Base-by-base conservation (phyloP, 805 yeast genomes). In the Wickerhamomyces sydowiorum region DNA sequence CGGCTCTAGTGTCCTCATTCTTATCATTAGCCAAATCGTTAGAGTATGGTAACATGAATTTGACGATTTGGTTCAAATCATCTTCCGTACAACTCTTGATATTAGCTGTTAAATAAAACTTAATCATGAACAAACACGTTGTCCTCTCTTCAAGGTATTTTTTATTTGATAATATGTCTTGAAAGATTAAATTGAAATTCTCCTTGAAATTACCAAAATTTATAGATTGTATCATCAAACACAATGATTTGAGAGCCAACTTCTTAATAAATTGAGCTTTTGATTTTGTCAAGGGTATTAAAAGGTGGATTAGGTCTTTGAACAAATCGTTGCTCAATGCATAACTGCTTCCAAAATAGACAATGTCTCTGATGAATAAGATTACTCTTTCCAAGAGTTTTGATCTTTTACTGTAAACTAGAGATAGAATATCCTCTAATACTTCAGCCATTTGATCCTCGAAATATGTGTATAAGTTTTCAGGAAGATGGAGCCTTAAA, bases 191-290 rank as follows among this genome's bases (percentile, higher is more conserved):
- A 5, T 47, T 54, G 44, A 57, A 56, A 19, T 43, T 42, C 7
- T 21, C 17, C 3, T 49, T 38, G 25, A 57, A 52, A 31, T 51
- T 49, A 10, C 25, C 37, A 3, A 48, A 31, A 1, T 52, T 43
- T 7, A 57, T 39, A 4, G 59, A 42, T 28, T 49, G 52, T 9
- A 50, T 37, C 53, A 57, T 57, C 19, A 54, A 37, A 22, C 61
- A 54, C 15, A 56, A 41, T 4, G 60, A 52, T 33, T 56, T 56
- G 5, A 31, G 30, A 2, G 54, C 36, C 27, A 52, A 30, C 6
- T 40, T 46, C 12, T 39, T 34, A 1, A 52, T 46, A 21, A 49
- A 41, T 15, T 36, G 41, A 1, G 46, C 37, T 2, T 52, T 36
- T 5, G 49, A 36, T 24, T 49, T 45, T 2, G 57, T 53, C 32